A percentile compares a stretch with the other conserved stretches of the same genome.
These are phyloP conservation scores for Bipolaris victoriae DNA, from an alignment of 2,329 filamentous ascomycete species.

Conservation along the genomic window DNA sequence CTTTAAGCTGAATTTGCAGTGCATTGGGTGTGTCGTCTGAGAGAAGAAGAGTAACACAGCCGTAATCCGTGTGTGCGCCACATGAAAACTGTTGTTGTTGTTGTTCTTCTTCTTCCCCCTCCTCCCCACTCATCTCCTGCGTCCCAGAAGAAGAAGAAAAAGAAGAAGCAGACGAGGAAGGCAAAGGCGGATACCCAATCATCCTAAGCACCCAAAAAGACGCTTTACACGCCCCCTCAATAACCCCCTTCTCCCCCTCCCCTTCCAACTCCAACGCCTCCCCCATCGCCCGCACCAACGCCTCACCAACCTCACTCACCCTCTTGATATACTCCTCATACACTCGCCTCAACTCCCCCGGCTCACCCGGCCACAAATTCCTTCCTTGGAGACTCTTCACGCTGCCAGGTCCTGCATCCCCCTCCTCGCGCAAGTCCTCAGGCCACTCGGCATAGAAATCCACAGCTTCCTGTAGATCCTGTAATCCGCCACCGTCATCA, in stretches of 20 bases:
- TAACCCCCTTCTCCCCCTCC: conserved; percentile 36
- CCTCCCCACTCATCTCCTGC: too few species aligned
- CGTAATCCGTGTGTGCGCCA: conserved; percentile 55
- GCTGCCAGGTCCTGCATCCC: conserved; percentile 24
- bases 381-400: conserved; percentile 47
- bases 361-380: conserved; percentile 53
- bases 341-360: conserved; percentile 31
- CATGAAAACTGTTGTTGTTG: conserved; percentile 46
- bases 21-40: conserved; percentile 53
- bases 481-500: conserved; percentile 42
- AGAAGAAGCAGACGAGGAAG: background rate
- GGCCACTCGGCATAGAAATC: conserved; percentile 49
- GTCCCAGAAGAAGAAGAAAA: too few species aligned
- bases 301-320: conserved; percentile 40
- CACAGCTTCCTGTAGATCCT: conserved; percentile 51
- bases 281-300: conserved; percentile 49
- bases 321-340: conserved; percentile 44
- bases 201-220: conserved; percentile 52
- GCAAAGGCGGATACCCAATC: conserved; percentile 49
- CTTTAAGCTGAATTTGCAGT: conserved; percentile 52
- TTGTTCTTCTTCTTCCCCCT: background rate
- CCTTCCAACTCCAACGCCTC: conserved; percentile 40
- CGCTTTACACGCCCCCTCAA: conserved; percentile 39
- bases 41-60: conserved; percentile 55
- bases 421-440: conserved; percentile 16